phyloP scores from a whole-genome alignment of 1,284 basidiomycete genomes.

The Agaricales sp. region DNA sequence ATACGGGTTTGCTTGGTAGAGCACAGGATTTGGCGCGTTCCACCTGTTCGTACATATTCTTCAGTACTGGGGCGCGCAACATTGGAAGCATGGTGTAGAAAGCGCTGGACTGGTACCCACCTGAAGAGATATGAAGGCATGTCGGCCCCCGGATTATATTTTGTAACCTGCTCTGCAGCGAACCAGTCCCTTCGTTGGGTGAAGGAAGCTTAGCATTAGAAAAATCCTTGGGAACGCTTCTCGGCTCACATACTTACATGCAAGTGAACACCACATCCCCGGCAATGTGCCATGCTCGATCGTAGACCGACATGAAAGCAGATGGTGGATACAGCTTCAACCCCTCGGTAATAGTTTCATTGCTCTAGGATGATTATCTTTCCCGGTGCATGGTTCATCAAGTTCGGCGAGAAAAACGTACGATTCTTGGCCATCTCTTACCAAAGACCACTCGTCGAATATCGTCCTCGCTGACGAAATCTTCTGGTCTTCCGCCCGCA shows the following conservation, averaged over 20 bases:
- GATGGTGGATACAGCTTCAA: constrained; percentile 29
- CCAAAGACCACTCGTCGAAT: constrained; percentile 24
- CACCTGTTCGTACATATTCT: too few species aligned
- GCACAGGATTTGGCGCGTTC: constrained; percentile 31
- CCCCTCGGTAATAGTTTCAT: constrained; percentile 24
- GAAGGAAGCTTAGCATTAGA: neutral
- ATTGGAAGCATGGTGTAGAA: neutral
- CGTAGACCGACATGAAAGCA: constrained; percentile 24
- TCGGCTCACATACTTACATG: constrained; percentile 31
- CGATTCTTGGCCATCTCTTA: constrained; percentile 28
- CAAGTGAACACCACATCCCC: constrained; percentile 33
- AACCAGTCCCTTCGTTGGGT: constrained; percentile 28
- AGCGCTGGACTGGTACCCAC: neutral
- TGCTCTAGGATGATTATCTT: constrained; percentile 22
- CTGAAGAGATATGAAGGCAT: constrained; percentile 22
- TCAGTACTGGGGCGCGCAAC: constrained; percentile 15
- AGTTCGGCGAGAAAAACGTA: constrained; percentile 15
- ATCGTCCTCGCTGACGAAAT: constrained; percentile 30
- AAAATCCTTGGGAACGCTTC: neutral
- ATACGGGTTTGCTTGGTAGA: constrained; percentile 25
- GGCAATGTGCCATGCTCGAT: constrained; percentile 29
- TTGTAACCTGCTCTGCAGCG: constrained; percentile 22
- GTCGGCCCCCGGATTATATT: constrained; percentile 22
- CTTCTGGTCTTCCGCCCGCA: constrained; percentile 25
- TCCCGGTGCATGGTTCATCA: too few species aligned